A percentile compares a stretch with the other conserved stretches of the same genome.
These are phyloP conservation scores for Picea glauca DNA, from an alignment of 75 land plant genomes.

Conservation along the genomic window DNA sequence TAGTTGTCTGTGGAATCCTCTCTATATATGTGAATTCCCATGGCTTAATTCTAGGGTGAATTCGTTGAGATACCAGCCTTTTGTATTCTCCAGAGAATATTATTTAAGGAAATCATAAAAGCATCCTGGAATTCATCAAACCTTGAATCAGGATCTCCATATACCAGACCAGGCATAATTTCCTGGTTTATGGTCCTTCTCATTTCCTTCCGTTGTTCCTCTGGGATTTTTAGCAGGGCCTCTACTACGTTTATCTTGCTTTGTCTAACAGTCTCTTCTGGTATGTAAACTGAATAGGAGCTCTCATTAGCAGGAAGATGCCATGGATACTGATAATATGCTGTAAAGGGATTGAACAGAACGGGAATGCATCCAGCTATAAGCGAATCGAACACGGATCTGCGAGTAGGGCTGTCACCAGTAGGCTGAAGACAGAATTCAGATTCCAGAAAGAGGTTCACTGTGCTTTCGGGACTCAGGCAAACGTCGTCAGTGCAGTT, in stretches of 20 bases:
- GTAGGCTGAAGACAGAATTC: slow-evolving; percentile 71
- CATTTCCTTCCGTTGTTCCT: slow-evolving; percentile 41
- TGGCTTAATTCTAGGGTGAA: too few species aligned
- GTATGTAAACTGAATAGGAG: slow-evolving; percentile 49
- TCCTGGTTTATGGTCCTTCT: slow-evolving; percentile 38
- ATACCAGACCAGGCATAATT: slow-evolving; percentile 57
- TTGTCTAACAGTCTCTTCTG: slow-evolving; percentile 34
- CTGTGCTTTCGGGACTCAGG: slow-evolving; percentile 27
- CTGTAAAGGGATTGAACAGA: slow-evolving; percentile 47
- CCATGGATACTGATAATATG: slow-evolving; percentile 66
- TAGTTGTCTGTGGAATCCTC: too few species aligned
- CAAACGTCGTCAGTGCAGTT: slow-evolving; percentile 36
- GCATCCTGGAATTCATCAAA: slow-evolving; percentile 27
- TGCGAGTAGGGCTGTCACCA: slow-evolving; percentile 67
- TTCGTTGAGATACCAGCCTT: too few species aligned
- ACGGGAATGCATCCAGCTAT: slow-evolving; percentile 71
- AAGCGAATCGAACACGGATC: slow-evolving; percentile 60
- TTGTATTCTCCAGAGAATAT: background rate
- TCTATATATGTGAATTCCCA: too few species aligned
- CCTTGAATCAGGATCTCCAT: slow-evolving; percentile 28
- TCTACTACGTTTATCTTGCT: slow-evolving; percentile 33
- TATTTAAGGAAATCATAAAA: slow-evolving; percentile 26
- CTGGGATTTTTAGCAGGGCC: slow-evolving; percentile 19
- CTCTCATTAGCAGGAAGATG: slow-evolving; percentile 46
- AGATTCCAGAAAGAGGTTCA: slow-evolving; percentile 44